These are phyloP conservation scores for Saccharomyces hybrid DNA, from an alignment of 1,139 yeast species.

Conservation along the genomic window DNA sequence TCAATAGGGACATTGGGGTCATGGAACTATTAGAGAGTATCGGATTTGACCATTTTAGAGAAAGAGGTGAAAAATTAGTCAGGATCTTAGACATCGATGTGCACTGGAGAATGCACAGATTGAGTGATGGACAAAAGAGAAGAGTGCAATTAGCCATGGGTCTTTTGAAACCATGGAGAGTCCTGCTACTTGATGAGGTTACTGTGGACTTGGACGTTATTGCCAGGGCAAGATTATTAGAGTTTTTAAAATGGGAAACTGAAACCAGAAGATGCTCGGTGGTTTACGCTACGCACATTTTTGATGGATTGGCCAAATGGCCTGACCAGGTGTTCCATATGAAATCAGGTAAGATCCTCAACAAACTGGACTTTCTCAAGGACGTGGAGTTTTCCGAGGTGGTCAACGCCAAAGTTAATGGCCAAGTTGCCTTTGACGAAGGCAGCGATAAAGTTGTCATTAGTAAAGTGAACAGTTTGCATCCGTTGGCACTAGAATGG, in stretches of 20 bases:
- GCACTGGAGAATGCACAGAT: constrained; percentile 84
- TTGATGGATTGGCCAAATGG: constrained; percentile 89
- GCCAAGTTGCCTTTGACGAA: constrained; percentile 8
- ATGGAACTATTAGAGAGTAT: constrained; percentile 67
- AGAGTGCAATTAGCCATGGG: constrained; percentile 95
- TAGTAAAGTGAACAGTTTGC: constrained; percentile 47
- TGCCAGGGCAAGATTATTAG: constrained; percentile 67
- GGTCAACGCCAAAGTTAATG: constrained; percentile 14
- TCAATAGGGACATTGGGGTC: constrained; percentile 85
- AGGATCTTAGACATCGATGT: constrained; percentile 77
- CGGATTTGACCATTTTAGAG: constrained; percentile 70
- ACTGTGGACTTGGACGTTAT: constrained; percentile 93
- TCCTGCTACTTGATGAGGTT: constrained; percentile 82
- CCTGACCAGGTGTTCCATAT: constrained; percentile 81
- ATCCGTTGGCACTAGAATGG: constrained; percentile 69
- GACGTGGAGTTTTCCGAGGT: constrained; percentile 31
- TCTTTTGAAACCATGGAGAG: constrained; percentile 78
- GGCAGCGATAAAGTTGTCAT: constrained; percentile 31
- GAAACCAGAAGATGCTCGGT: constrained; percentile 56
- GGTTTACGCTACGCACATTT: constrained; percentile 92
- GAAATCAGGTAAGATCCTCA: constrained; percentile 51
- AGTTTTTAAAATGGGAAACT: constrained; percentile 67
- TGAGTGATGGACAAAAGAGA: constrained; percentile 91
- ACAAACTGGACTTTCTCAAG: constrained; percentile 27
- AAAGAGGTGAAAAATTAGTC: constrained; percentile 68